Conservation (phyloP, 192 early-diverging fungal species). For the Pilaira anomala region DNA sequence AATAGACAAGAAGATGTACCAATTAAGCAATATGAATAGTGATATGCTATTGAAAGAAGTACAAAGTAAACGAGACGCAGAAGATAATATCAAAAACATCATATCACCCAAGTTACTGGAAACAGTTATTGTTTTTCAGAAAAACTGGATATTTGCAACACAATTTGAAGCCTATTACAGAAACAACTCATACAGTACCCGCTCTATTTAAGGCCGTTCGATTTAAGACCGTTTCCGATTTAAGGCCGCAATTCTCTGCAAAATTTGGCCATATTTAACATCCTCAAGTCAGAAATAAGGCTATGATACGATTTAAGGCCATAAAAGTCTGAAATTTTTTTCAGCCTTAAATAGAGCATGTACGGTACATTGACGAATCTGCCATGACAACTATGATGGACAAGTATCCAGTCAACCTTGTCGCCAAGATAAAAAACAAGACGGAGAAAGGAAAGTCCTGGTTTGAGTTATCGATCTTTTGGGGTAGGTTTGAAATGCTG, state of each 20-base stretch:
- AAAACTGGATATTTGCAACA: not conserved
- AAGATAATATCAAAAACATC: not conserved
- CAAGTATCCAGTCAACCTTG: not conserved
- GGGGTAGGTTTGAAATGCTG: not conserved
- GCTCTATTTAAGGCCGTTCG: no score
- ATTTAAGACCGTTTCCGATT: no score
- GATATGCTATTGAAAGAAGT: not conserved
- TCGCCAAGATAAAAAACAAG: not conserved
- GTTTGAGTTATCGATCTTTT: not conserved
- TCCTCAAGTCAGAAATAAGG: no score
- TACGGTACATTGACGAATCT: not conserved
- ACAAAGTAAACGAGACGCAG: not conserved
- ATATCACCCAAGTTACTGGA: not conserved
- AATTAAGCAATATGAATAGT: not conserved
- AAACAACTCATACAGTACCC: not conserved
- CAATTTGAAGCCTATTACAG: not conserved
- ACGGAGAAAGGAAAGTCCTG: not conserved
- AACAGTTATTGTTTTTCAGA: not conserved
- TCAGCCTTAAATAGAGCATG: no score
- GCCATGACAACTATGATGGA: not conserved
- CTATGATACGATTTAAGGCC: no score
- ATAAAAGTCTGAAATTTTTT: no score
- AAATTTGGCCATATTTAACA: no score
- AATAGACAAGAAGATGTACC: not conserved
- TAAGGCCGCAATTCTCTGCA: no score